A percentile compares a stretch with the other conserved stretches of the same genome.
phyloP scores from a whole-genome alignment of 2,329 filamentous ascomycete genomes.

The Penicillium rolfsii region DNA sequence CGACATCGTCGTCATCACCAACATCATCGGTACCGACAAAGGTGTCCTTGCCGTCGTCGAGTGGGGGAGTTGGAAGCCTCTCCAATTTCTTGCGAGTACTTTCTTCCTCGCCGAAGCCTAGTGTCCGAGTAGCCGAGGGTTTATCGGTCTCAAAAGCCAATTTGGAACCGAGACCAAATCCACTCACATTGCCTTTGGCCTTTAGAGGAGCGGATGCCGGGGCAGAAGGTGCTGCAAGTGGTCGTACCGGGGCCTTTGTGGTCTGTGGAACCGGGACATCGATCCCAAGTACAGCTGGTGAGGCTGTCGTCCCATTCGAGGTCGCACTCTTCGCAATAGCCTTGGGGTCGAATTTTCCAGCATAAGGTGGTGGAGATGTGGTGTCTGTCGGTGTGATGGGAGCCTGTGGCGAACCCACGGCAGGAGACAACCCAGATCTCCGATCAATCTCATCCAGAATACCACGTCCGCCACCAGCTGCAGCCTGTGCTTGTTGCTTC shows the following conservation, averaged over 20 bases:
- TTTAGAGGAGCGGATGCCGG: constrained; percentile 57
- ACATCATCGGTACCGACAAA: constrained; percentile 63
- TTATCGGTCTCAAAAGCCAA: constrained; percentile 67
- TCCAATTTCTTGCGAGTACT: constrained; percentile 84
- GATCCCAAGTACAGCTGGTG: constrained; percentile 58
- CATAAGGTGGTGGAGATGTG: constrained; percentile 62
- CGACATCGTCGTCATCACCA: constrained; percentile 73
- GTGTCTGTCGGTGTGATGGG: constrained; percentile 54
- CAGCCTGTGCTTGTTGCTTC: constrained; percentile 68
- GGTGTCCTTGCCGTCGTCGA: constrained; percentile 63
- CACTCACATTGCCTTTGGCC: constrained; percentile 73
- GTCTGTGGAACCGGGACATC: constrained; percentile 57
- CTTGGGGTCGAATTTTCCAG: constrained; percentile 85
- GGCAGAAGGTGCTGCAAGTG: constrained; percentile 47
- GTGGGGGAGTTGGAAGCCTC: constrained; percentile 78
- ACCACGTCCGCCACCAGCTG: constrained; percentile 65
- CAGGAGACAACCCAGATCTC: constrained; percentile 63
- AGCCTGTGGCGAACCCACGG: constrained; percentile 55
- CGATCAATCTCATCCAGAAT: constrained; percentile 75
- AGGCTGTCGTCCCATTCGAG: constrained; percentile 58
- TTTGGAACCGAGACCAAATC: constrained; percentile 79
- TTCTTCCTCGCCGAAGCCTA: constrained; percentile 88
- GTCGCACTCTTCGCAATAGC: constrained; percentile 76
- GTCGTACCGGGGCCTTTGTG: constrained; percentile 49
- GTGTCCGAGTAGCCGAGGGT: constrained; percentile 68